Base-by-base conservation (phyloP, 805 yeast genomes). In the Debaryomyces castellii region DNA sequence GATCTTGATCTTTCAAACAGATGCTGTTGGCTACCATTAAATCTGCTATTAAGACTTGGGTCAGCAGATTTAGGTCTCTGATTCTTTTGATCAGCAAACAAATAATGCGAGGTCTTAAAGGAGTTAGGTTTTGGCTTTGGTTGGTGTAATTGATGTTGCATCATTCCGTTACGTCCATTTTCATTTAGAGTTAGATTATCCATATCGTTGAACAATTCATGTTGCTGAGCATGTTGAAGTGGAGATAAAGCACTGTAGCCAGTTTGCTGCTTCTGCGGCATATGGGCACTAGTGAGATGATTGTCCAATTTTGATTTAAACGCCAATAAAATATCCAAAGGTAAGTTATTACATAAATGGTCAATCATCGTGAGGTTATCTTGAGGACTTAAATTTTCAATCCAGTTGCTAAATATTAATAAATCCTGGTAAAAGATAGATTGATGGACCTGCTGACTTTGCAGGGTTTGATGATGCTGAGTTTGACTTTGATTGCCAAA, bases 321-420 rank as follows among this genome's bases (percentile, higher is more conserved):
- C 41, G 79, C 69, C 28, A 72, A 64, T 49, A 80, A 60, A 12
- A 77, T 74, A 51, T 81, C 85, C 45, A 77, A 74, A 7, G 80
- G 76, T 51, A 81, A 62, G 47, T 69, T 67, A 39, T 73, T 65
- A 47, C 82, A 66, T 59, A 81, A 62, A 56, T 78, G 76, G 53
- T 81, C 85, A 48, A 80, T 69, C 62, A 80, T 76, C 41, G 77
- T 66, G 45, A 76, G 66, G 51, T 71, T 78, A 50, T 81, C 84
- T 39, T 71, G 72, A n/a, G 78, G 71, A 40, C 66, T 69, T 59
- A 82, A 67, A 51, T 67, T 68, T 43, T 72, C 72, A 49, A 78
- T 66, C 83, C 83, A 80, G 48, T 66, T 67, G 50, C 77, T 70
- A 51, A 77, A 66, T 49, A 72, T 73, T 44, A 73, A 66, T 55